Evolutionary conservation across 345 rosid species (phyloP).

Genomic region (Populus nigra): DNA sequence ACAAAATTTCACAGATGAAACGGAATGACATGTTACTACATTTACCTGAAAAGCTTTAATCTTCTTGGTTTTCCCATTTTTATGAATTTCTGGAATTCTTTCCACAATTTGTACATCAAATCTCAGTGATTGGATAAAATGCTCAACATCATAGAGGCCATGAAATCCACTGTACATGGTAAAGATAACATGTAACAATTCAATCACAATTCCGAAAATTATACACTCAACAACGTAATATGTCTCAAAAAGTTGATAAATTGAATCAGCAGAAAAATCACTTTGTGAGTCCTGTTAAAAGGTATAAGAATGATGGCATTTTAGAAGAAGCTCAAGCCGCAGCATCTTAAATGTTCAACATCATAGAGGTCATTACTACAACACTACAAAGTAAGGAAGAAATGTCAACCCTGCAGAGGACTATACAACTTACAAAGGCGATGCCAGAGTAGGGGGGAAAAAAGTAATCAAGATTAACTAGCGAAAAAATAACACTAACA

Average conservation of each 20-base stretch:
- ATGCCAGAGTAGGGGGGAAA: not conserved
- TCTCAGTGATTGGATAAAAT: slow-evolving; percentile 74
- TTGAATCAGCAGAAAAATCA: not conserved
- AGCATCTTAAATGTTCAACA: not conserved
- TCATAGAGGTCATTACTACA: not conserved
- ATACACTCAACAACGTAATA: not conserved
- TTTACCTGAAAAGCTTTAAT: slow-evolving; percentile 84
- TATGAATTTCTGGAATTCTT: slow-evolving; percentile 76
- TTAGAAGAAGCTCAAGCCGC: not conserved
- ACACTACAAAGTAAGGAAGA: not conserved
- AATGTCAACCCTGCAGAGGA: not conserved
- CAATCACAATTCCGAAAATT: not conserved
- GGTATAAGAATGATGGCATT: slow-evolving; percentile 1
- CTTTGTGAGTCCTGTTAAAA: not conserved
- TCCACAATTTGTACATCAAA: slow-evolving; percentile 86
- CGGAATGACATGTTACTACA: not conserved
- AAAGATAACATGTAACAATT: slow-evolving; percentile 11
- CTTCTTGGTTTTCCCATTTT: slow-evolving; percentile 88
- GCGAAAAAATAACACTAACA: not conserved
- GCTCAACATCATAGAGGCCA: slow-evolving; percentile 93
- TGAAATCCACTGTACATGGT: slow-evolving; percentile 71
- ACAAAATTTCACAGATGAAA: not conserved
- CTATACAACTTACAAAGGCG: not conserved
- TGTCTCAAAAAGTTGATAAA: not conserved
- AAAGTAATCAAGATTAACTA: not conserved